Conservation (phyloP, 2,329 filamentous ascomycete species). For the Calonectria crousiana region DNA sequence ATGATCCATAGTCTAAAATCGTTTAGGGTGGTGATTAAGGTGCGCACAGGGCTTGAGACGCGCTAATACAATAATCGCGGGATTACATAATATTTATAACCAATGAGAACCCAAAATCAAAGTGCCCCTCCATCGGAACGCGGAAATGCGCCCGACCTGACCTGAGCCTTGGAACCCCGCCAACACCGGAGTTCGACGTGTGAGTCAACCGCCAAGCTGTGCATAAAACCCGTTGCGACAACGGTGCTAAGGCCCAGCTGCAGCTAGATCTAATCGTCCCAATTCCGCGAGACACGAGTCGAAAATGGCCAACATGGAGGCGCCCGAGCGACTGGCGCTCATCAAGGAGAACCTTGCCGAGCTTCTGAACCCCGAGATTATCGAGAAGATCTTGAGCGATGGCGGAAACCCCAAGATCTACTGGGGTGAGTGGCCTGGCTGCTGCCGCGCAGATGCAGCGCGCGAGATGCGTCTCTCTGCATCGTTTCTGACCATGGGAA, state of each 20-base stretch:
- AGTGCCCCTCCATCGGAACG: conserved; percentile 22
- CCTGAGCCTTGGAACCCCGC: conserved; percentile 18
- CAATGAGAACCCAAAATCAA: not conserved
- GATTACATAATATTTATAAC: conserved; percentile 23
- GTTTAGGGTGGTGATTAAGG: not conserved
- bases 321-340: conserved; percentile 74
- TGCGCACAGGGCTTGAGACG: not conserved
- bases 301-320: conserved; percentile 19
- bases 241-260: not conserved
- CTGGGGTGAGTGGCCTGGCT: conserved; percentile 71
- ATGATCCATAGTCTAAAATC: not conserved
- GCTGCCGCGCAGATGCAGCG: not conserved
- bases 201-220: conserved; percentile 22
- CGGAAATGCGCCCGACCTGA: conserved; percentile 14
- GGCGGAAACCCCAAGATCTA: conserved; percentile 83
- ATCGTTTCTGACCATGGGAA: conserved; percentile 3
- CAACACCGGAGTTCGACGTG: conserved; percentile 19
- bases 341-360: conserved; percentile 87
- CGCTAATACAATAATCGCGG: conserved; percentile 21
- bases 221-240: conserved; percentile 1
- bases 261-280: not conserved
- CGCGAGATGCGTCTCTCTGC: not conserved
- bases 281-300: not conserved
- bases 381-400: conserved; percentile 78
- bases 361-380: conserved; percentile 85